A percentile compares a stretch with the other conserved stretches of the same genome.
Conservation (phyloP, 1,284 basidiomycete species). For the Sphagnurus paluster region DNA sequence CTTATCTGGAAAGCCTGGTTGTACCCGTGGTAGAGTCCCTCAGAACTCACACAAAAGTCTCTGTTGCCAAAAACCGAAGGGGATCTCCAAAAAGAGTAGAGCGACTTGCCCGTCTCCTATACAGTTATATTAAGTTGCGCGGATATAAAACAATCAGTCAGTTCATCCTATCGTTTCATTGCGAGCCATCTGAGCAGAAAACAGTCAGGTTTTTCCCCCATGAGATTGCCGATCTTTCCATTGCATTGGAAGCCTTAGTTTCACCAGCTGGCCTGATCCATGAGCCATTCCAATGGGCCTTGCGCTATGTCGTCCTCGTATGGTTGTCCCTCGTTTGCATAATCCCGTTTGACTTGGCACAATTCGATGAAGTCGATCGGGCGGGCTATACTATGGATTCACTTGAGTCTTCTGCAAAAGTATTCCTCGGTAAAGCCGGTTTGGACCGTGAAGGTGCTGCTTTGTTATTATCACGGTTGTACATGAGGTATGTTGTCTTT, state of each 20-base stretch:
- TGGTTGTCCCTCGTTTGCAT: constrained; percentile 96
- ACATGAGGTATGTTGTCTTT: constrained; percentile 65
- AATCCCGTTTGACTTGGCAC: constrained; percentile 89
- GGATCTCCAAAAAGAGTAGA: constrained; percentile 46
- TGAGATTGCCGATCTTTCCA: constrained; percentile 77
- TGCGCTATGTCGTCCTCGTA: constrained; percentile 83
- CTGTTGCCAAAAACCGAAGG: constrained; percentile 35
- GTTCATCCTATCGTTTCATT: constrained; percentile 31
- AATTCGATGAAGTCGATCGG: constrained; percentile 68
- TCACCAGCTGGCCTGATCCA: constrained; percentile 46
- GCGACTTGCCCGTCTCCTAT: constrained; percentile 68
- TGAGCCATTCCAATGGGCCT: constrained; percentile 64
- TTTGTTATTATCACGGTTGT: constrained; percentile 71
- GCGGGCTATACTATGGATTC: constrained; percentile 49
- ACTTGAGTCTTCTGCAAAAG: constrained; percentile 63
- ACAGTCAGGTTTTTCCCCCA: constrained; percentile 91
- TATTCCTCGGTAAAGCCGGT: constrained; percentile 67
- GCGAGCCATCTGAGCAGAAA: constrained; percentile 21
- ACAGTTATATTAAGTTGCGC: constrained; percentile 86
- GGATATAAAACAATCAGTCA: constrained; percentile 92
- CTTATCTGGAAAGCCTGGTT: constrained; percentile 86
- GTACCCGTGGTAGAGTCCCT: constrained; percentile 74
- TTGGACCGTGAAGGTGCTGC: constrained; percentile 82
- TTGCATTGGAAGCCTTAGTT: constrained; percentile 71
- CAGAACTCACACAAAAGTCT: constrained; percentile 54